Evolutionary conservation across 2,329 filamentous ascomycete species (phyloP), one percentile per base, ranked within the genome.

Genomic region (Aspergillus clavatus): DNA sequence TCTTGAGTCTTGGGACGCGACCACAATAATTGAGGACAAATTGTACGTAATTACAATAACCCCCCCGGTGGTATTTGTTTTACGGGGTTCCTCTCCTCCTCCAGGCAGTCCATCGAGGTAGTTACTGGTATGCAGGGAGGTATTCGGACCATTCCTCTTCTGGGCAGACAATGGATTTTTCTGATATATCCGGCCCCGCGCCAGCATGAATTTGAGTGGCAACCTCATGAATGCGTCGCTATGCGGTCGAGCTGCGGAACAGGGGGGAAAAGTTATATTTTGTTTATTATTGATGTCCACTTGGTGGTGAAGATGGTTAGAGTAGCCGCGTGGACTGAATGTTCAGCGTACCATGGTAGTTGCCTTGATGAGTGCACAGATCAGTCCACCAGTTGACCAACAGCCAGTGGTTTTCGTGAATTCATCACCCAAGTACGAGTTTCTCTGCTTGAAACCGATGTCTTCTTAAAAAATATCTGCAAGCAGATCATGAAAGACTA

Each of bases 61-160:
- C n/a, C n/a, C n/a, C n/a, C n/a, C 41, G 38, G 14, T 19, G 28
- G 12, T 43, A 14, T 57, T 50, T 51, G 37, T 27, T 10, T 45
- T 54, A 48, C 51, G 47, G 48, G 56, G 53, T 54, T 52, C 50
- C 58, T 47, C 45, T 35, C 50, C 58, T 47, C 45, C 36, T 41
- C 23, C 31, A 11, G n/a, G 12, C 31, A 35, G 8, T 11, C 38
- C 11, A 14, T 19, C n/a, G 3, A 24, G 12, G 14, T 11, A 5
- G 12, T 40, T 11, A n/a, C n/a, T 51, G 60, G 60, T 55, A 63
- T 63, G 61, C 53, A 63, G 61, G 61, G 60, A 60, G 59, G 51
- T 29, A 38, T 44, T 53, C 54, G 47, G 49, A 44, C 48, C 45
- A 46, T 55, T 53, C 51, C 28, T 52, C 36, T 41, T 50, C 47